These are phyloP conservation scores for Clavispora carvajalis DNA, from an alignment of 805 yeast species.

Conservation along the genomic window DNA sequence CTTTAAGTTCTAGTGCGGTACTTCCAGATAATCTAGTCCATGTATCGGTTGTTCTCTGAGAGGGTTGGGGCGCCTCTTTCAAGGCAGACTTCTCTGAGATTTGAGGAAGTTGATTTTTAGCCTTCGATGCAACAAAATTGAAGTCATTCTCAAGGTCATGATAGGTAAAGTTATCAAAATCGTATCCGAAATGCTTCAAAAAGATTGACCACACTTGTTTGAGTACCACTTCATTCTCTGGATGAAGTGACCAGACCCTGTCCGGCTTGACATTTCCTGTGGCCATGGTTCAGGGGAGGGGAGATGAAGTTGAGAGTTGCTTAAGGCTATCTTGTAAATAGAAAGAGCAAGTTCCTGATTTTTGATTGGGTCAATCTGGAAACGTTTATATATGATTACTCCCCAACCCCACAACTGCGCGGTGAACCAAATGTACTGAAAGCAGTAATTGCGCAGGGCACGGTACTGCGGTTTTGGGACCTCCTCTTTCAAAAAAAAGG, in stretches of 20 bases:
- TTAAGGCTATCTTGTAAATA: background rate
- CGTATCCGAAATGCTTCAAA: conserved; percentile 36
- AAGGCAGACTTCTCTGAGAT: conserved; percentile 8
- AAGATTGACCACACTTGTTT: conserved; percentile 70
- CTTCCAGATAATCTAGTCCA: conserved; percentile 9
- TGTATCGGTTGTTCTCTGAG: conserved; percentile 8
- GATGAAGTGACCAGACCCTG: conserved; percentile 21
- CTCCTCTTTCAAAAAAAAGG: background rate
- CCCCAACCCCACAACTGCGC: background rate
- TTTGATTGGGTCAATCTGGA: background rate
- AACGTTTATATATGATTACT: background rate
- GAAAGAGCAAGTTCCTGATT: background rate
- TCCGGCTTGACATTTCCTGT: conserved; percentile 7
- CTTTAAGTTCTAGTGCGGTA: conserved; percentile 3
- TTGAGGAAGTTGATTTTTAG: conserved; percentile 10
- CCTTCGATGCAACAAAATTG: conserved; percentile 9
- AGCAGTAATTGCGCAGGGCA: background rate
- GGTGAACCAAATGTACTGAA: background rate
- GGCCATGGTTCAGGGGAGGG: conserved; percentile 1
- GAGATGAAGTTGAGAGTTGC: background rate
- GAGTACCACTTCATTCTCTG: conserved; percentile 56
- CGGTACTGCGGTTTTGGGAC: background rate
- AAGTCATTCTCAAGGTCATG: conserved; percentile 7
- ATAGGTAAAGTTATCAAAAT: conserved; percentile 9
- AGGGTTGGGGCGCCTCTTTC: conserved; percentile 5